Evolutionary conservation across 2,329 filamentous ascomycete species (phyloP), one percentile per base, ranked within the genome.

Genomic region (Calonectria fujianensis): DNA sequence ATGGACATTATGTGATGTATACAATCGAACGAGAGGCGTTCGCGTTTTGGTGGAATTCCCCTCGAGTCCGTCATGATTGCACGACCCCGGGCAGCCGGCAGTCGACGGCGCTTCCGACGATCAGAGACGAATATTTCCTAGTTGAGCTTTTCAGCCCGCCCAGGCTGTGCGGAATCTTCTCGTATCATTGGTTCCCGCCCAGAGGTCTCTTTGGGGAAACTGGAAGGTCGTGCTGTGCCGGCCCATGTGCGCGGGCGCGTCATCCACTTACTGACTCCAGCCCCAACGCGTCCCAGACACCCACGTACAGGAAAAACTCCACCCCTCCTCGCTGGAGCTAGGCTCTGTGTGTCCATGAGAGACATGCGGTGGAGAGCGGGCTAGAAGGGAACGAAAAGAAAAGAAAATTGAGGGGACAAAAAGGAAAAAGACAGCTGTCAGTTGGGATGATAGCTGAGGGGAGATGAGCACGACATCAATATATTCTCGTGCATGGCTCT

Each of bases 241-340:
- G 66, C 45, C n/a, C 57, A 64, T 50, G 57, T 63, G 61, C 69
- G 69, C 69, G 69, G 57, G 71, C 66, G 71, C 68, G 66, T 69
- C 71, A 69, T 35, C 71, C 66, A 69, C 65, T 63, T 37, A 35
- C 45, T 57, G 65, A 31, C 51, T 70, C 48, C 64, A 69, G 66
- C 51, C 59, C 71, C 66, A 64, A 73, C 66, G 71, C 71, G 71
- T 73, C 59, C 50, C 31, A 63, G 27, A 72, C 63, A 50, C 20
- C 35, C 37, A 45, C 66, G 50, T 52, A 16, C 50, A 52, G 50
- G n/a, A 14, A 37, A 63, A 64, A 70, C 66, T 66, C 71, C 71
- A 73, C 71, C 50, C 20, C 27, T n/a, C 59, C 20, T 20, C 41
- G 18, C 41, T 13, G 31, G 11, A 59, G 20, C 48, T 59, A 37